Conservation (phyloP, 192 early-diverging fungal genomes). For the Glomus cerebriforme region DNA sequence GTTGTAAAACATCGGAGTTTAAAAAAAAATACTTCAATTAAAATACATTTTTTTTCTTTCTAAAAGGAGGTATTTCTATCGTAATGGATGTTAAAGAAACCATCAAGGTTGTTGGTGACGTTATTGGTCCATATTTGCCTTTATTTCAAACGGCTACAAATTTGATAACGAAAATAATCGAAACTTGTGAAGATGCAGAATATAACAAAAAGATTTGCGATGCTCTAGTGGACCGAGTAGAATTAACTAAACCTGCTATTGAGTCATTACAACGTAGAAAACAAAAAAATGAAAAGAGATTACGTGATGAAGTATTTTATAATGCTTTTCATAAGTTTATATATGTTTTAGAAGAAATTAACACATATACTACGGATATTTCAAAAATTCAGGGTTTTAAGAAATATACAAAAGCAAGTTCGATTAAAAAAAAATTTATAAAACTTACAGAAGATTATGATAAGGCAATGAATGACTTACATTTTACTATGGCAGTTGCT, state of each 20-base stretch:
- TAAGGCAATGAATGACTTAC: background rate
- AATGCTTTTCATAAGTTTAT: slow-evolving; percentile 3
- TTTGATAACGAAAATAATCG: background rate
- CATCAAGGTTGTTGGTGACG: too few relatives aligned
- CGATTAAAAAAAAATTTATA: background rate
- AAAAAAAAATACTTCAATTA: too few relatives aligned
- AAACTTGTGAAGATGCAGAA: slow-evolving; percentile 10
- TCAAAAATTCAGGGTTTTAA: background rate
- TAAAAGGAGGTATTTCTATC: too few relatives aligned
- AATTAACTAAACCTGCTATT: background rate
- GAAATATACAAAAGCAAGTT: background rate
- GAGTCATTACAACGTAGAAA: background rate
- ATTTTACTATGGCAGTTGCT: slow-evolving; percentile 1
- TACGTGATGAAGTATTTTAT: background rate
- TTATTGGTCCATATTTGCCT: too few relatives aligned
- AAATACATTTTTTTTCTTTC: too few relatives aligned
- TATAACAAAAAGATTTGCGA: slow-evolving; percentile 31
- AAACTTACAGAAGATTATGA: background rate
- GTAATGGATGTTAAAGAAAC: too few relatives aligned
- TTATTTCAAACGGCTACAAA: too few relatives aligned
- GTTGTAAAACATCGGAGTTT: too few relatives aligned
- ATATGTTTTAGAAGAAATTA: slow-evolving; percentile 16
- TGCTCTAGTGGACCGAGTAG: background rate
- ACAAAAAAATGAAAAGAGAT: background rate
- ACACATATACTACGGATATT: slow-evolving; percentile 6